Percentiles rank a stretch among this genome's conserved stretches.
phyloP scores from a whole-genome alignment of 2,329 filamentous ascomycete genomes.

The Xylariomycetidae sp. region DNA sequence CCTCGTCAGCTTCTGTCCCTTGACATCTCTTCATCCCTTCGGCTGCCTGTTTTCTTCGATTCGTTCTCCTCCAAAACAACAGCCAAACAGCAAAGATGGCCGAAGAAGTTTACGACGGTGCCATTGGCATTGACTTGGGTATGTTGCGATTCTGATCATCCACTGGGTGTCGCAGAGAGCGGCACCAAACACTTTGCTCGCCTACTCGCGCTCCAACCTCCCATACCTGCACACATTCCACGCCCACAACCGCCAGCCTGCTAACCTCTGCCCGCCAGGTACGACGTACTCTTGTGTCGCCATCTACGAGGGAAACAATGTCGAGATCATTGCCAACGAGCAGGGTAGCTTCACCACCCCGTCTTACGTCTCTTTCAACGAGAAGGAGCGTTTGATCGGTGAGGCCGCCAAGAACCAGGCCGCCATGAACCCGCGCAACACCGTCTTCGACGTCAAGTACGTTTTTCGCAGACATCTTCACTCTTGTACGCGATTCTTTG shows the following conservation, averaged over 20 bases:
- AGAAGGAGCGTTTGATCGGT: conserved; percentile 97
- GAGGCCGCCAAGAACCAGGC: conserved; percentile 99
- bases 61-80: conserved; percentile 9
- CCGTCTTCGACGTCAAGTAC: conserved; percentile 98
- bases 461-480: conserved; percentile 33
- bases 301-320: conserved; percentile 98
- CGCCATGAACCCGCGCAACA: conserved; percentile 98
- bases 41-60: conserved; percentile 12
- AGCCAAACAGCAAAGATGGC: conserved; percentile 58
- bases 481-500: too few relatives aligned
- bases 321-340: conserved; percentile 99
- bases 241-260: conserved; percentile 7
- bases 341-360: conserved; percentile 99
- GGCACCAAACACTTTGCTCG: not conserved
- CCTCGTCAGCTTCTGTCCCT: conserved; percentile 10
- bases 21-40: conserved; percentile 12
- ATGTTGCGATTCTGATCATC: conserved; percentile 32
- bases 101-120: conserved; percentile 98
- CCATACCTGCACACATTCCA: not conserved
- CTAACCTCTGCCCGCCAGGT: conserved; percentile 48
- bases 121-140: conserved; percentile 99
- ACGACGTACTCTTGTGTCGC: conserved; percentile 99
- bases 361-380: conserved; percentile 98
- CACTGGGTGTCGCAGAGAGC: not conserved
- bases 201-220: not conserved